phyloP scores from a whole-genome alignment of 1,139 yeast species.

The Pichia sp. region DNA sequence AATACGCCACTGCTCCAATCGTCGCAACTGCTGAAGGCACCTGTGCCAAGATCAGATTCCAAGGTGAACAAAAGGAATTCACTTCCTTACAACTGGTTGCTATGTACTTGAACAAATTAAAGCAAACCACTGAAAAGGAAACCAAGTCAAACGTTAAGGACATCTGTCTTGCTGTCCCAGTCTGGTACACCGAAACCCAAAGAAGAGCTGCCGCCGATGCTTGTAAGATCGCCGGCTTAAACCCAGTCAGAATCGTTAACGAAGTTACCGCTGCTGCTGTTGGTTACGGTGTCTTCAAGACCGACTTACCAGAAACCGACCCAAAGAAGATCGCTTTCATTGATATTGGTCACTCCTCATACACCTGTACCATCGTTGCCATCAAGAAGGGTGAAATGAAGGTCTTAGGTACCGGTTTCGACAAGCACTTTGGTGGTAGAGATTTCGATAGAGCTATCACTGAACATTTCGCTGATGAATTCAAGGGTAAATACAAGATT shows the following conservation, averaged over 20 bases:
- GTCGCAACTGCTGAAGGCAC: slow-evolving; percentile 66
- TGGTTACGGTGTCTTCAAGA: slow-evolving; percentile 98
- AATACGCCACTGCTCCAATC: slow-evolving; percentile 69
- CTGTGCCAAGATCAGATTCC: slow-evolving; percentile 82
- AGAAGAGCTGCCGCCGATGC: slow-evolving; percentile 98
- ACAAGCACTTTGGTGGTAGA: slow-evolving; percentile 98
- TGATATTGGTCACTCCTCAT: slow-evolving; percentile 97
- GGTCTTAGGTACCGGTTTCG: slow-evolving; percentile 88
- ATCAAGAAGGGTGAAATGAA: slow-evolving; percentile 96
- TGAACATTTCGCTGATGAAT: slow-evolving; percentile 91
- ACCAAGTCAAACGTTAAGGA: slow-evolving; percentile 80
- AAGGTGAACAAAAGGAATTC: slow-evolving; percentile 77
- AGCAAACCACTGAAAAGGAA: slow-evolving; percentile 76
- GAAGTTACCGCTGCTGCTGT: slow-evolving; percentile 99
- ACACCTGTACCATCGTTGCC: slow-evolving; percentile 87
- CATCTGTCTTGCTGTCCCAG: slow-evolving; percentile 94
- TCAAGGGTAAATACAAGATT: slow-evolving; percentile 88
- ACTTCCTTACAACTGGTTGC: slow-evolving; percentile 90
- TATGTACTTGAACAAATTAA: slow-evolving; percentile 91
- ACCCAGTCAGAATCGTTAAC: slow-evolving; percentile 97
- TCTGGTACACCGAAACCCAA: slow-evolving; percentile 95
- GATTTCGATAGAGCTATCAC: slow-evolving; percentile 93
- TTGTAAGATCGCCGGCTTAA: slow-evolving; percentile 91
- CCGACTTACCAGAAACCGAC: slow-evolving; percentile 89
- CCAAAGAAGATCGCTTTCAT: slow-evolving; percentile 89